These are phyloP conservation scores for Melanogaster broomeanus DNA, from an alignment of 768 basidiomycete species.

Conservation along the genomic window DNA sequence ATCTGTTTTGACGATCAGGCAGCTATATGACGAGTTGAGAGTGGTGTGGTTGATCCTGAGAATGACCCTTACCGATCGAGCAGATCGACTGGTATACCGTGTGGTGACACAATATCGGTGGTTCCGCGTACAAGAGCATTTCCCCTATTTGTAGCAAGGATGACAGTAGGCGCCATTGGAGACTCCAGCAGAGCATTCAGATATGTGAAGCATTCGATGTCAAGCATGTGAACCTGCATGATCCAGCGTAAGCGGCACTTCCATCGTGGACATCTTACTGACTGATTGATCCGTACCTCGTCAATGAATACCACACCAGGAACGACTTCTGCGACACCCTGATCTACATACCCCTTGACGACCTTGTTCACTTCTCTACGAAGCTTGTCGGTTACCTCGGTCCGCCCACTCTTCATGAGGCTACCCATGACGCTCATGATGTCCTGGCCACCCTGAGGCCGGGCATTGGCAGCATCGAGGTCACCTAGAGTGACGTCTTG, in stretches of 20 bases:
- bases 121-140: conserved; percentile 92
- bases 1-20: conserved; percentile 94
- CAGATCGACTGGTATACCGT: conserved; percentile 92
- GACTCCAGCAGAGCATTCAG: conserved; percentile 95
- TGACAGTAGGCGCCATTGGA: conserved; percentile 95
- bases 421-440: conserved; percentile 98
- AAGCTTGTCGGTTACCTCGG: conserved; percentile 97
- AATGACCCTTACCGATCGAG: conserved; percentile 71
- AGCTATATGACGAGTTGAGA: conserved; percentile 44
- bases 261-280: background rate
- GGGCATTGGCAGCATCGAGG: conserved; percentile 93
- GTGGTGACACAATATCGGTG: conserved; percentile 86
- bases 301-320: conserved; percentile 99
- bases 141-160: conserved; percentile 95
- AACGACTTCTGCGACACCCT: conserved; percentile 96
- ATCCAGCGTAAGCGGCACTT: conserved; percentile 2
- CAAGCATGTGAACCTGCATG: conserved; percentile 94
- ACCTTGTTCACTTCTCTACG: conserved; percentile 96
- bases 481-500: conserved; percentile 96
- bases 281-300: conserved; percentile 61
- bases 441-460: conserved; percentile 95
- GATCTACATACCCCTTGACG: conserved; percentile 95
- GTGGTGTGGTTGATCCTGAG: conserved; percentile 1
- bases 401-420: conserved; percentile 89
- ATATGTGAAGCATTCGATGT: conserved; percentile 99